Conservation (phyloP, 2,329 filamentous ascomycete genomes). For the Sporothrix brunneoviolacea region DNA sequence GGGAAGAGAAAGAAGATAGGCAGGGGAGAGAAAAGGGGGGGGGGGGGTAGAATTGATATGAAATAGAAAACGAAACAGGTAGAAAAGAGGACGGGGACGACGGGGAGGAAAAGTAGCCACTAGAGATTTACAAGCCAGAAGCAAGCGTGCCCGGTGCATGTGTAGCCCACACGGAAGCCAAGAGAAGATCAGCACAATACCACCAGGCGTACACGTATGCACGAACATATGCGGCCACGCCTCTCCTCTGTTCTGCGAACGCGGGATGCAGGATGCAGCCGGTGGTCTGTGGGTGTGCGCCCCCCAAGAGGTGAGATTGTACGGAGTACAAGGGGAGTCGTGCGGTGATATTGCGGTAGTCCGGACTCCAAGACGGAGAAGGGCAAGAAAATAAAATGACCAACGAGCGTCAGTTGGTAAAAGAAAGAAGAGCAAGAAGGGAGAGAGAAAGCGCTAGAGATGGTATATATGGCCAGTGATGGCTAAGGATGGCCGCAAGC, state of each 20-base stretch:
- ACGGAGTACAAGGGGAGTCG: background rate
- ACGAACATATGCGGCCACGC: no score
- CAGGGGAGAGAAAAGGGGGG: no score
- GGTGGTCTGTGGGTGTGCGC: background rate
- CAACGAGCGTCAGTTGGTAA: no score
- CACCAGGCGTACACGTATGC: background rate
- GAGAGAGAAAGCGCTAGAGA: no score
- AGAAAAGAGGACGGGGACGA: background rate
- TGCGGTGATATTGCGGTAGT: background rate
- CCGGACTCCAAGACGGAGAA: background rate
- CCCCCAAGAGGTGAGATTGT: slow-evolving; percentile 2
- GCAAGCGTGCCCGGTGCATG: background rate
- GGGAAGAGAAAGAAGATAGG: no score
- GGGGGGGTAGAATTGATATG: no score
- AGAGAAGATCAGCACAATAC: slow-evolving; percentile 4
- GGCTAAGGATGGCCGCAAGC: no score
- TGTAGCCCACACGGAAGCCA: background rate
- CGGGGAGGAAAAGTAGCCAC: background rate
- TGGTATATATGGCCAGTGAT: no score
- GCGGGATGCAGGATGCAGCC: background rate
- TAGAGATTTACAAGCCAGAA: background rate
- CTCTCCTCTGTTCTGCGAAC: background rate
- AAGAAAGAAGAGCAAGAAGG: no score
- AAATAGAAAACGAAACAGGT: background rate
- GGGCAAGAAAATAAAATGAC: no score